Percentiles rank a stretch among this genome's conserved stretches.
Evolutionary conservation across 1,139 yeast genomes (phyloP).

Genomic region (Diutina ranongensis): DNA sequence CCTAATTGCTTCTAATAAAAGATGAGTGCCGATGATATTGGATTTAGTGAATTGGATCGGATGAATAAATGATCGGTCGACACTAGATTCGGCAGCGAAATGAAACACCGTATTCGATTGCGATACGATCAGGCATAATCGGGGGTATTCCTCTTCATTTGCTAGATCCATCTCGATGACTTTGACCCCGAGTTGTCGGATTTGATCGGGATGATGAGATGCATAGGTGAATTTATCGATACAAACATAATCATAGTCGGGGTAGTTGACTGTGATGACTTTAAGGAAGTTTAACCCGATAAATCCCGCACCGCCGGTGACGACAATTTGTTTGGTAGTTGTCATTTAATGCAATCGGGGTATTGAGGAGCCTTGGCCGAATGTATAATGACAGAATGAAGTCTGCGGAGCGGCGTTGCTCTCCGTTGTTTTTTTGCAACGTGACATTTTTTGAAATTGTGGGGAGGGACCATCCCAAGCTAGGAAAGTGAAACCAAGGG

Average conservation of each 20-base stretch:
- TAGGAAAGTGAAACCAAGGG: too few relatives aligned
- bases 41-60: constrained; percentile 37
- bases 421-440: neutral
- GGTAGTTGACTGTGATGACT: constrained; percentile 26
- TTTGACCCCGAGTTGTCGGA: constrained; percentile 14
- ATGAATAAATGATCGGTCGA: constrained; percentile 38
- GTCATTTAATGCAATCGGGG: neutral
- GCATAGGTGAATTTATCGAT: constrained; percentile 37
- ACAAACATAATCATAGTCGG: constrained; percentile 30
- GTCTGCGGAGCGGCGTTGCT: too few relatives aligned
- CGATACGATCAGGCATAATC: constrained; percentile 9
- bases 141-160: constrained; percentile 12
- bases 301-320: constrained; percentile 54
- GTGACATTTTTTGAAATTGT: neutral
- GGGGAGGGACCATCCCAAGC: too few relatives aligned
- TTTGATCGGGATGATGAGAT: constrained; percentile 13
- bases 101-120: constrained; percentile 30
- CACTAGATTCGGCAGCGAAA: constrained; percentile 51
- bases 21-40: constrained; percentile 40
- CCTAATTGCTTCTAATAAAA: constrained; percentile 26
- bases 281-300: constrained; percentile 41
- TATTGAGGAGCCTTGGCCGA: neutral
- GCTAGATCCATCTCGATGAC: constrained; percentile 28
- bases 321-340: constrained; percentile 18
- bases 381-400: too few relatives aligned